These are phyloP conservation scores for Colletotrichum eremochloae DNA, from an alignment of 2,329 filamentous ascomycete species.

Conservation along the genomic window DNA sequence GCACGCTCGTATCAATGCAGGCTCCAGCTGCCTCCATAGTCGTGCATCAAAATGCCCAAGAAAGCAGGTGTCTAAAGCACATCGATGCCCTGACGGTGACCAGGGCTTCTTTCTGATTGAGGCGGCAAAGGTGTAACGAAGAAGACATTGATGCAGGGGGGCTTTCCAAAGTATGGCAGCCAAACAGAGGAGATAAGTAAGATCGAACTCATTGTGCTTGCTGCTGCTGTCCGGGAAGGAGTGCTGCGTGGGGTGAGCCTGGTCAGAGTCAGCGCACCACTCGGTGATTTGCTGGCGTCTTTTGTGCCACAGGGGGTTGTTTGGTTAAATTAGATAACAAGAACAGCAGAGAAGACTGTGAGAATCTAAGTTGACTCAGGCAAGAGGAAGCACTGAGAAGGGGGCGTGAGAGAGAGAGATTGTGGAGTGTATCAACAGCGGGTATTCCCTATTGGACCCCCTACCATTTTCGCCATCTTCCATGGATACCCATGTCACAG, in stretches of 20 bases:
- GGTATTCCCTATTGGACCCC: constrained; percentile 25
- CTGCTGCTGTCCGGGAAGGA: neutral
- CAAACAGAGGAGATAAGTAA: neutral
- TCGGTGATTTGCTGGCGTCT: constrained; percentile 14
- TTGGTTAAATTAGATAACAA: constrained; percentile 10
- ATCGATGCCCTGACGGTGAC: constrained; percentile 14
- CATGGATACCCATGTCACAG: constrained; percentile 7
- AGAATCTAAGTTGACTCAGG: constrained; percentile 28
- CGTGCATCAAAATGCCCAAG: constrained; percentile 6
- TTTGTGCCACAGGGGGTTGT: constrained; percentile 5
- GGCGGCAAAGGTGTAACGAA: constrained; percentile 22
- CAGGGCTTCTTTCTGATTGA: constrained; percentile 25
- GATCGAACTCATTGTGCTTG: neutral
- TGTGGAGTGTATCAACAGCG: constrained; percentile 25
- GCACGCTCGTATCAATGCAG: constrained; percentile 30
- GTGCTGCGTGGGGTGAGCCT: neutral
- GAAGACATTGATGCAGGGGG: neutral
- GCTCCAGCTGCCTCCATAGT: constrained; percentile 11
- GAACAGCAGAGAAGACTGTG: constrained; percentile 27
- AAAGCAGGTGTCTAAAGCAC: constrained; percentile 17
- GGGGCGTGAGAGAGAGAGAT: neutral
- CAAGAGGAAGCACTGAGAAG: constrained; percentile 32
- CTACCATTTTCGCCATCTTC: constrained; percentile 24
- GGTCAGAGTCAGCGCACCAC: constrained; percentile 12
- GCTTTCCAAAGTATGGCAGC: neutral